These are phyloP conservation scores for Isoetes engelmannii DNA, from an alignment of 83 land plant genomes.

Conservation along the genomic window DNA sequence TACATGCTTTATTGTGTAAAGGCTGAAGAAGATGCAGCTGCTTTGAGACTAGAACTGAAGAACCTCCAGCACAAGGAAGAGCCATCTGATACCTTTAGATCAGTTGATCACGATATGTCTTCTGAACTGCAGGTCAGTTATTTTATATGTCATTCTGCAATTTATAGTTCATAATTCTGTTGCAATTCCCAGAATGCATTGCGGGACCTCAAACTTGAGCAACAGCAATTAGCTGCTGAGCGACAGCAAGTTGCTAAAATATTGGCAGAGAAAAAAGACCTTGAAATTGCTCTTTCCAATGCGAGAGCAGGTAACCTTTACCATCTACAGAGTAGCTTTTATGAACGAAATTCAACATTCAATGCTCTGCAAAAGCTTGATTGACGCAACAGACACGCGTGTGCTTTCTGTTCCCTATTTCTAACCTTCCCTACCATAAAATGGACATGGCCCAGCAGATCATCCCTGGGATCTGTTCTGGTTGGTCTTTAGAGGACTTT, in stretches of 20 bases:
- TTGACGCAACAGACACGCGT: too few species aligned
- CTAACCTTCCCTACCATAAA: too few species aligned
- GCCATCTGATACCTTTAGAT: constrained; percentile 15
- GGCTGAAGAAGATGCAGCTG: constrained; percentile 85
- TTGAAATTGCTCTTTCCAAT: constrained; percentile 13
- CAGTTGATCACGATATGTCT: constrained; percentile 26
- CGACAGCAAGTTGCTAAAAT: constrained; percentile 19
- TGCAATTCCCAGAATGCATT: constrained; percentile 16
- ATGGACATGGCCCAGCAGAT: too few species aligned
- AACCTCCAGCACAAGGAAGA: constrained; percentile 25
- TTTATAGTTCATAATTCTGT: not conserved
- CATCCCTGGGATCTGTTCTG: too few species aligned
- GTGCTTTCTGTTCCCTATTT: too few species aligned
- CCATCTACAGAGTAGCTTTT: too few species aligned
- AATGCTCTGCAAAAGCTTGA: too few species aligned
- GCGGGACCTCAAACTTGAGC: constrained; percentile 24
- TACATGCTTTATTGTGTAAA: constrained; percentile 9
- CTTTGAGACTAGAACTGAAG: constrained; percentile 53
- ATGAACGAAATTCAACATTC: too few species aligned
- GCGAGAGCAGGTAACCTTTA: too few species aligned
- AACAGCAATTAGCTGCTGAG: constrained; percentile 26
- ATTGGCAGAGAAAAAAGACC: constrained; percentile 20
- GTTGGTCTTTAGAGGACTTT: too few species aligned
- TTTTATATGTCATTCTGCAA: not conserved
- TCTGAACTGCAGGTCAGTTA: constrained; percentile 28